Base-by-base conservation (phyloP, 2,329 filamentous ascomycete species). In the Chrysoporthe cubensis region DNA sequence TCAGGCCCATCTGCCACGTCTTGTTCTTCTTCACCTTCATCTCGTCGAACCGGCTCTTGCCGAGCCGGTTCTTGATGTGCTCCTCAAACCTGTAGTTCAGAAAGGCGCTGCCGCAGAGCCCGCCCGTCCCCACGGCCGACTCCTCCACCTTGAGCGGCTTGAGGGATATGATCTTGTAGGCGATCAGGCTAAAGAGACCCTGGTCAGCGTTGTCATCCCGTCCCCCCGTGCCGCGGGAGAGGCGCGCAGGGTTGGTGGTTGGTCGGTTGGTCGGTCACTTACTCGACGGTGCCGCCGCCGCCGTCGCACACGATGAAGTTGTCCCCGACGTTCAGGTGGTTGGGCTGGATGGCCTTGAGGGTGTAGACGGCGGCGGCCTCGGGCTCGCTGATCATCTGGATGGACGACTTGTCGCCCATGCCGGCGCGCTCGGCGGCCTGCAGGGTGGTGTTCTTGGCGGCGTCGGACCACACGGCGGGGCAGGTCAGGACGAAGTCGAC, bases 391-490 rank as follows among this genome's bases (percentile, higher is more conserved):
- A 94, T 93, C 83, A 94, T 90, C 79, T 92, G 90, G 70, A 94
- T 87, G 66, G 91, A 87, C 52, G 87, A 86, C 66, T 86, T 85
- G 2, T 81, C 85, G 4, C 91, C 92, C 90, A 95, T 93, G 3
- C 92, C 92, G 0, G 92, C 92, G 67, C 88, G 83, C 79, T 94
- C 90, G 13, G 92, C 92, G 6, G 92, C 92, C 75, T 91, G 87
- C 61, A 94, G 79, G 2, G 92, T 95, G 6, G 91, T 91, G 76
- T 93, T 92, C 80, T 94, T 95, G n/a, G 92, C 92, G 0, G 90
- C 87, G 76, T 96, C 92, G 34, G 89, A 92, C 92, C 92, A 96
- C 8, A 95, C 91, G 8, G 92, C 92, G 8, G 92, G 92, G 63
- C 91, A 92, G 0, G 92, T 95, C 66, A 96, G 82, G 61, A 95